Evolutionary conservation across 2,329 filamentous ascomycete species (phyloP), one percentile per base, ranked within the genome.

Genomic region (Botryotinia narcissicola): DNA sequence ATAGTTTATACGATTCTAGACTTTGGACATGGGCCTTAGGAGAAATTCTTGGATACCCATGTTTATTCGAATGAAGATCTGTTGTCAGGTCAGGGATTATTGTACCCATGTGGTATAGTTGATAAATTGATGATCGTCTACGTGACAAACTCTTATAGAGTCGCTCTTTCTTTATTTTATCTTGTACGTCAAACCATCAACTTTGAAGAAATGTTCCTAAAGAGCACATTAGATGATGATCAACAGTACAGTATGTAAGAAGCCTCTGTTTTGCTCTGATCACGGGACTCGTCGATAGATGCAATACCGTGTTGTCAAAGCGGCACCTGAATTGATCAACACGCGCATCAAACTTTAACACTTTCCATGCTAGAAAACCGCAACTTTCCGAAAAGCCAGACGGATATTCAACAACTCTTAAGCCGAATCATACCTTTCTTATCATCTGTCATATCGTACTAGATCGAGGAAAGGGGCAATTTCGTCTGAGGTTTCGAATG

Each of bases 391-490:
- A 18, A 40, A 40, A 40, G 22, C 32, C 20, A 48, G 62, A 29
- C 37, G 37, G 5, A 29, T 48, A n/a, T 37, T 51, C 46, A 16
- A 51, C 18, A 67, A 51, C 3, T 9, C 22, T 51, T 37, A 25
- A 67, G 32, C 25, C 32, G 35, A 29, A 16, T 40, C n/a, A 32
- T 16, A 32, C 6, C 48, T 44, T 32, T 25, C 3, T 37, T n/a
- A 22, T 40, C 18, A 57, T n/a, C 66, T 57, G n/a, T 68, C 66
- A 68, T 42, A 68, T 68, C 48, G 40, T 48, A 57, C 48, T 37
- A 42, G 9, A 57, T 42, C 6, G 25, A 42, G 35, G 10, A 4
- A 29, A 67, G 40, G 25, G 18, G 61, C 40, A 46, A 57, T 68
- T 16, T 32, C 25, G 25, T 68, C 35, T 20, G 35, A 68, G 37